Evolutionary conservation across 495 filamentous ascomycete genomes (phyloP).

Genomic region (Mycothermus thermophilus): DNA sequence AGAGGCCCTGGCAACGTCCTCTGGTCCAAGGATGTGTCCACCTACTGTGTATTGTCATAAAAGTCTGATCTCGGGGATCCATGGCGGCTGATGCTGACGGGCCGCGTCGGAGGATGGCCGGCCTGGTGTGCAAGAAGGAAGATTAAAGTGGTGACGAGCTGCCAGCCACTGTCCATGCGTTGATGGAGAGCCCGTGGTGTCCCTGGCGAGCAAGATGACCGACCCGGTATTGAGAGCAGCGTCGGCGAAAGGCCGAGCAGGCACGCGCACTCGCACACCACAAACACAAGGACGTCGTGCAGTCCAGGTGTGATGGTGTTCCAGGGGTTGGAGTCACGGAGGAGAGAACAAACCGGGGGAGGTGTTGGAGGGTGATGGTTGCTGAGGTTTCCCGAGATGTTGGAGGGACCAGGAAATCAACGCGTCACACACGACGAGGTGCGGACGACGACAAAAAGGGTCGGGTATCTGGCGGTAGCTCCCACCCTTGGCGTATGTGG

Average conservation of each 20-base stretch:
- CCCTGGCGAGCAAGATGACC: too few relatives aligned
- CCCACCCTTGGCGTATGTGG: too few relatives aligned
- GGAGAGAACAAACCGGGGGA: too few relatives aligned
- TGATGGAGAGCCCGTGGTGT: slow-evolving; percentile 2
- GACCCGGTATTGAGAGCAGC: too few relatives aligned
- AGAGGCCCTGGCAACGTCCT: neutral
- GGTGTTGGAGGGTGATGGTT: slow-evolving; percentile 2
- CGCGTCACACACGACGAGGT: slow-evolving; percentile 2
- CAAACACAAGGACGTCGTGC: slow-evolving; percentile 6
- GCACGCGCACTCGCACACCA: too few relatives aligned
- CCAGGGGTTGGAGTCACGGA: slow-evolving; percentile 2
- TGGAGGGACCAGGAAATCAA: slow-evolving; percentile 6
- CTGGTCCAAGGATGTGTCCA: slow-evolving; percentile 12
- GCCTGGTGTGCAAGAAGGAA: slow-evolving; percentile 15
- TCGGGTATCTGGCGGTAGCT: slow-evolving; percentile 4
- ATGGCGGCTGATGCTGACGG: slow-evolving; percentile 36
- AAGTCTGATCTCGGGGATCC: slow-evolving; percentile 58
- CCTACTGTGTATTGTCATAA: slow-evolving; percentile 86
- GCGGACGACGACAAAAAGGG: slow-evolving; percentile 5
- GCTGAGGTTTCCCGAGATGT: neutral
- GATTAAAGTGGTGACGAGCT: too few relatives aligned
- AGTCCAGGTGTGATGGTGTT: slow-evolving; percentile 5
- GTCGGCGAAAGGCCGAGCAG: too few relatives aligned
- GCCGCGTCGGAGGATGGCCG: slow-evolving; percentile 25
- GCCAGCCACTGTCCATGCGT: slow-evolving; percentile 27